Base-by-base conservation (phyloP, 208 protist species). In the Balamuthia mandrillaris region DNA sequence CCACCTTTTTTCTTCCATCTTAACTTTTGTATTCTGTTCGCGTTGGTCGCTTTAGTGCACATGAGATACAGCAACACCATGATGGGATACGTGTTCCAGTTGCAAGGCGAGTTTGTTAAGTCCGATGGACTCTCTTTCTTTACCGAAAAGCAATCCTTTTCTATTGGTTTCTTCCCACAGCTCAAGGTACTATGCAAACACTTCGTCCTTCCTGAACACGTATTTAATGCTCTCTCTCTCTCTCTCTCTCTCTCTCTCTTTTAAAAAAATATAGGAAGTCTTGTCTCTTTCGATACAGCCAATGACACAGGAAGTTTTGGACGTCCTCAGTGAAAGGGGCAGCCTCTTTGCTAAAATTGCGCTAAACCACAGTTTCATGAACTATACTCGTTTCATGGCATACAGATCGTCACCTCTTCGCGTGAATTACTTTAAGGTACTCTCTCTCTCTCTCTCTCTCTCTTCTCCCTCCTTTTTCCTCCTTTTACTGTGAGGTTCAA, bases 201-300 rank as follows among this genome's bases (percentile, higher is more conserved):
- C n/a, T n/a, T n/a, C n/a, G n/a, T n/a, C n/a, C n/a, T n/a, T n/a
- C n/a, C n/a, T n/a, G n/a, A n/a, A n/a, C n/a, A n/a, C n/a, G 31
- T 41, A 42, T 83, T 83, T 31, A 31, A 66, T 24, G 51, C 41
- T 54, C 24, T 66, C 1, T 3, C 6, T 12, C 75, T 54, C 31
- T n/a, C n/a, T n/a, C n/a, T n/a, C n/a, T n/a, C n/a, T n/a, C n/a
- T n/a, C n/a, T n/a, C n/a, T n/a, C n/a, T n/a, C n/a, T n/a, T n/a
- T n/a, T n/a, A n/a, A n/a, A n/a, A n/a, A n/a, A n/a, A n/a, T n/a
- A 66, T 83, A 0, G 6, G n/a, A 4, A 24, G 10, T 5, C 51
- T 83, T n/a, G 75, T n/a, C n/a, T n/a, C n/a, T n/a, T n/a, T n/a
- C 61, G 7, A 47, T 83, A 1, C 75, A 83, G 75, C 75, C 75